Evolutionary conservation across 2,329 filamentous ascomycete genomes (phyloP).

Genomic region (Neodidymelliopsis sp.): DNA sequence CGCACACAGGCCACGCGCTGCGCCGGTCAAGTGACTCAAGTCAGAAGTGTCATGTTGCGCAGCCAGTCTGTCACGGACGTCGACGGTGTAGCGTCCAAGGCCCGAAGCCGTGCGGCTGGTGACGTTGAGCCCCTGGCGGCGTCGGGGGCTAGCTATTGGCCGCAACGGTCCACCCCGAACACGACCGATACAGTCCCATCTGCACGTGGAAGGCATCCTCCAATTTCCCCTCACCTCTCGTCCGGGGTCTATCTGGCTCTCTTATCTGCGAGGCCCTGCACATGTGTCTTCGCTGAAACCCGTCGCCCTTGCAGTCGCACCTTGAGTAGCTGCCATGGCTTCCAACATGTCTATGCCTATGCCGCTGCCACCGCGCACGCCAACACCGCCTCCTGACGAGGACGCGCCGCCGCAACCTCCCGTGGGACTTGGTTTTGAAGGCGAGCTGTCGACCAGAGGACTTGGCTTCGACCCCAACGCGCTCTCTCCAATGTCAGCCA

Average conservation of each 20-base stretch:
- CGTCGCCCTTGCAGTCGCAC: conserved; percentile 25
- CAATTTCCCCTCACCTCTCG: conserved; percentile 31
- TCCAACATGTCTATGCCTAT: conserved; percentile 64
- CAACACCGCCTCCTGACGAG: conserved; percentile 68
- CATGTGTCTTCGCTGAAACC: conserved; percentile 24
- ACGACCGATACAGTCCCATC: conserved; percentile 27
- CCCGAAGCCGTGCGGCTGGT: conserved; percentile 14
- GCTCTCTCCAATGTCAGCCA: conserved; percentile 51
- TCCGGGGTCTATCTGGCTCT: conserved; percentile 24
- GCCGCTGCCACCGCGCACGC: conserved; percentile 68
- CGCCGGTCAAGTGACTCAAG: conserved; percentile 17
- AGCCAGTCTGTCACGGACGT: conserved; percentile 17
- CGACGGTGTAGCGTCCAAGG: conserved; percentile 13
- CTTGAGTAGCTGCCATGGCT: conserved; percentile 59
- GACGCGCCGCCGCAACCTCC: conserved; percentile 43
- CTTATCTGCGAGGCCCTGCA: conserved; percentile 21
- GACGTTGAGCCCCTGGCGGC: conserved; percentile 26
- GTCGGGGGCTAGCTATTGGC: conserved; percentile 25
- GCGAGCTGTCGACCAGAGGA: conserved; percentile 34
- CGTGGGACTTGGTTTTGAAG: conserved; percentile 46
- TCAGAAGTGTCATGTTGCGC: conserved; percentile 29
- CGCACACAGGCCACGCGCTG: conserved; percentile 24
- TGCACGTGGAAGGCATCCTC: conserved; percentile 30
- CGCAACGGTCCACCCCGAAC: conserved; percentile 23
- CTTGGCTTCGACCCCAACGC: conserved; percentile 43